phyloP scores from a whole-genome alignment of 306 rosid species.

The Lathyrus sativus region DNA sequence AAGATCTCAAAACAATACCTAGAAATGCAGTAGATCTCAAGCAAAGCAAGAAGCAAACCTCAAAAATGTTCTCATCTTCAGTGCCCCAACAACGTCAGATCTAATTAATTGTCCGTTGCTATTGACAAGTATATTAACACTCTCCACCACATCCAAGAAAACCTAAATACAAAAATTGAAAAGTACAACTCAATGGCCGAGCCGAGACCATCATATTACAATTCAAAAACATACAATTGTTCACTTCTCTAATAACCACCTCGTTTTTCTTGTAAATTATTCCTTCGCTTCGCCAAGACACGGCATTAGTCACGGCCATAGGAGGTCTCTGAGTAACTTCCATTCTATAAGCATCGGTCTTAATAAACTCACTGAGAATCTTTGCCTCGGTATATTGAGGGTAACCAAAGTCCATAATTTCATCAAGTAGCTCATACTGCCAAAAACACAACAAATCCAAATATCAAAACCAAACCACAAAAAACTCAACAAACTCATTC shows the following conservation, averaged over 20 bases:
- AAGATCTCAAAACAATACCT: constrained; percentile 31
- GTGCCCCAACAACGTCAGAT: constrained; percentile 93
- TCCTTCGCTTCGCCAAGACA: constrained; percentile 99
- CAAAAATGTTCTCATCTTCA: constrained; percentile 95
- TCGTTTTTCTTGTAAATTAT: constrained; percentile 89
- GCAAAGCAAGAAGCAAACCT: constrained; percentile 54
- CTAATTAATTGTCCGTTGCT: constrained; percentile 96
- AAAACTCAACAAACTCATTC: constrained; percentile 18
- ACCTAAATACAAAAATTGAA: constrained; percentile 52
- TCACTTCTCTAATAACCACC: constrained; percentile 44
- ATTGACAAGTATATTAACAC: constrained; percentile 93
- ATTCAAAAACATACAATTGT: background rate
- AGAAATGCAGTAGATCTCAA: constrained; percentile 30
- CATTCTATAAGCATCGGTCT: constrained; percentile 97
- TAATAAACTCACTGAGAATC: constrained; percentile 92
- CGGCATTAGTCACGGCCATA: constrained; percentile 98
- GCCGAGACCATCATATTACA: constrained; percentile 30
- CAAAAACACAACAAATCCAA: constrained; percentile 26
- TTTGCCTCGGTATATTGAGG: constrained; percentile 96
- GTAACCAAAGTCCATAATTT: constrained; percentile 96
- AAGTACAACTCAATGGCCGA: constrained; percentile 18
- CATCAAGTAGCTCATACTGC: constrained; percentile 83
- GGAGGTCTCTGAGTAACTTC: constrained; percentile 98
- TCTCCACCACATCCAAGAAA: constrained; percentile 99
- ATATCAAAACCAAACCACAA: constrained; percentile 6